A percentile compares a stretch with the other conserved stretches of the same genome.
Conservation (phyloP, 129 eudicot species). For the Cynara cardunculus region DNA sequence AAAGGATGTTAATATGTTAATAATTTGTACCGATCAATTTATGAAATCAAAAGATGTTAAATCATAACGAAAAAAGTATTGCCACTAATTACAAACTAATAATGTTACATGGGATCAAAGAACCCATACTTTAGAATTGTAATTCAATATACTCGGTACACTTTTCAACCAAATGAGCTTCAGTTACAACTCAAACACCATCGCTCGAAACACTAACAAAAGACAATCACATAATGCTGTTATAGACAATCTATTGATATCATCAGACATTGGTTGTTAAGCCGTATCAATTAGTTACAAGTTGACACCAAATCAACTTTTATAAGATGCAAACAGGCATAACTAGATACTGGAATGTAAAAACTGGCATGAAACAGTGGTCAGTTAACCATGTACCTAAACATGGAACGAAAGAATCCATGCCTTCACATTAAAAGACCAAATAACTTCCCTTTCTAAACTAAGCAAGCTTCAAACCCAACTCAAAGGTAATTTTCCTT, state of each 20-base stretch:
- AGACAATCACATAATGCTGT: neutral
- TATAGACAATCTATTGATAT: neutral
- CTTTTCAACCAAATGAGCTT: neutral
- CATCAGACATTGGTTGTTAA: neutral
- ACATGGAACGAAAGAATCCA: neutral
- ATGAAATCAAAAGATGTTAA: neutral
- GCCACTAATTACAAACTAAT: neutral
- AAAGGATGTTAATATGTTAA: neutral
- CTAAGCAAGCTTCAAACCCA: constrained; percentile 9
- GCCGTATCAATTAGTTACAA: neutral
- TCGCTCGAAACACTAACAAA: neutral
- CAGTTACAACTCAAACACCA: constrained; percentile 1
- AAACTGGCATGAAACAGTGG: neutral
- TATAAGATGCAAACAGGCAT: neutral
- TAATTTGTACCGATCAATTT: neutral
- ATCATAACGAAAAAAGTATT: neutral
- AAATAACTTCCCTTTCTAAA: constrained; percentile 7
- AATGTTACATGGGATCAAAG: neutral
- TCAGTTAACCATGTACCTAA: neutral
- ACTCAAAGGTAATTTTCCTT: neutral
- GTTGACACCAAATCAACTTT: neutral
- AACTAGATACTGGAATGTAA: neutral
- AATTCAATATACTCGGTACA: neutral
- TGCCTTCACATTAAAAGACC: neutral
- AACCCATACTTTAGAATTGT: neutral